Percentiles rank a stretch among this genome's conserved stretches.
These are phyloP conservation scores for Aspergillus candidus DNA, from an alignment of 2,329 filamentous ascomycete species.

Conservation along the genomic window DNA sequence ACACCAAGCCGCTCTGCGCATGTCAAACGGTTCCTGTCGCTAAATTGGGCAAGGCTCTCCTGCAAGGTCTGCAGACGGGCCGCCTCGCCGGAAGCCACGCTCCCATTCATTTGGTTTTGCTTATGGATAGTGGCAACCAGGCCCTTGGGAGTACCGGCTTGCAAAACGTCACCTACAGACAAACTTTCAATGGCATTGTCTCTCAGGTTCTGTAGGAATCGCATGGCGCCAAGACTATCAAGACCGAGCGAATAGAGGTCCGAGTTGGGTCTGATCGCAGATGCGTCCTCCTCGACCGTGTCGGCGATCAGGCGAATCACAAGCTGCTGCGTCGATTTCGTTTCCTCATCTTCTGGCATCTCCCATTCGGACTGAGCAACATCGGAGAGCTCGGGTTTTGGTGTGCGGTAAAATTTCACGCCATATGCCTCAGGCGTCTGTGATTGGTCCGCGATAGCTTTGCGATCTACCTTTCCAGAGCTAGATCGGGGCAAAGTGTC, in stretches of 20 bases:
- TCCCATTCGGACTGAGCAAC: constrained; percentile 6
- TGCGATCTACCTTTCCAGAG: constrained; percentile 25
- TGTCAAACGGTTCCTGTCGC: constrained; percentile 9
- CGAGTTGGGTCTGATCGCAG: constrained; percentile 12
- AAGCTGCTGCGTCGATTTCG: constrained; percentile 8
- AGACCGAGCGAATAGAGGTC: constrained; percentile 24
- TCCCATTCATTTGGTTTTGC: background rate
- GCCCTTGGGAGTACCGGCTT: constrained; percentile 20
- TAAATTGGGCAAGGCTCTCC: constrained; percentile 14
- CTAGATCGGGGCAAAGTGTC: constrained; percentile 18
- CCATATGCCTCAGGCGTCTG: constrained; percentile 3
- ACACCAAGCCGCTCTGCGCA: constrained; percentile 17
- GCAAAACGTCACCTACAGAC: constrained; percentile 25
- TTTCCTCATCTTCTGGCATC: background rate
- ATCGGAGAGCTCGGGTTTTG: background rate
- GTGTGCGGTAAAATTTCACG: constrained; percentile 2
- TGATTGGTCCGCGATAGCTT: constrained; percentile 12
- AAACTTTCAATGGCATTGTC: constrained; percentile 19
- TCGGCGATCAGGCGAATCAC: constrained; percentile 13
- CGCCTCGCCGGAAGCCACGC: background rate
- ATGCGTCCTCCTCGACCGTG: constrained; percentile 9
- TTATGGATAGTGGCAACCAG: constrained; percentile 15
- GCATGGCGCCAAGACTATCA: constrained; percentile 34
- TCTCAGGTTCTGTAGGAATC: constrained; percentile 26
- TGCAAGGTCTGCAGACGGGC: background rate